phyloP scores from a whole-genome alignment of 176 grass and related monocot species.

The Oryza rufipogon region DNA sequence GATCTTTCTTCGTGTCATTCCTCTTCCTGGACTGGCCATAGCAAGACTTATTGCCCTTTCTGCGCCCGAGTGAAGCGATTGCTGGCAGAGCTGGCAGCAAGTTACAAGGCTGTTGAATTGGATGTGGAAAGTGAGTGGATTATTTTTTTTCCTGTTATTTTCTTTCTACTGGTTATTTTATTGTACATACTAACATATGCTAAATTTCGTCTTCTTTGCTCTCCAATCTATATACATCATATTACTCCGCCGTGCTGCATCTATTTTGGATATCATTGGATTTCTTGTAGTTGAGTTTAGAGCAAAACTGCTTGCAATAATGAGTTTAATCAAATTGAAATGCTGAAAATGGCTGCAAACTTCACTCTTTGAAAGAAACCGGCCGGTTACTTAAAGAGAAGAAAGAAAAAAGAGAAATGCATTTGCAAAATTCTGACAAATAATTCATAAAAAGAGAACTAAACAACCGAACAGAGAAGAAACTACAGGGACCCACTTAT shows the following conservation, averaged over 20 bases:
- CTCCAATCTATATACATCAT: not conserved
- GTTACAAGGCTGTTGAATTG: constrained; percentile 59
- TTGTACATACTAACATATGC: not conserved
- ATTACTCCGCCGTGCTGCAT: too few species aligned
- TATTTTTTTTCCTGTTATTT: not conserved
- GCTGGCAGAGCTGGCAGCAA: constrained; percentile 46
- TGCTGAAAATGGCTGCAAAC: not conserved
- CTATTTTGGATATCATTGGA: not conserved
- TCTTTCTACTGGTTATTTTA: not conserved
- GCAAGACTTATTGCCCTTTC: constrained; percentile 60
- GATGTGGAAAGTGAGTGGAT: constrained; percentile 63
- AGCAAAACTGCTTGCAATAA: not conserved
- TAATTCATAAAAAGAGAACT: too few species aligned
- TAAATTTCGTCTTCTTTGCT: not conserved
- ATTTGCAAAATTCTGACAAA: too few species aligned
- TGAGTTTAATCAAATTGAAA: not conserved
- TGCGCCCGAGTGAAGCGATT: constrained; percentile 53
- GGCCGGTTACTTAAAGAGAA: too few species aligned
- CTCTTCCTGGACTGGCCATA: constrained; percentile 5
- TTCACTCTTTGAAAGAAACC: too few species aligned
- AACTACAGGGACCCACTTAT: too few species aligned
- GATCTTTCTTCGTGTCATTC: not conserved
- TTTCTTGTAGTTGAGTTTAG: not conserved
- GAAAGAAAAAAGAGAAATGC: too few species aligned
- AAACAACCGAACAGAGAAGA: too few species aligned